Evolutionary conservation across 306 rosid species (phyloP), one percentile per base, ranked within the genome.

Genomic region (Fagus crenata): DNA sequence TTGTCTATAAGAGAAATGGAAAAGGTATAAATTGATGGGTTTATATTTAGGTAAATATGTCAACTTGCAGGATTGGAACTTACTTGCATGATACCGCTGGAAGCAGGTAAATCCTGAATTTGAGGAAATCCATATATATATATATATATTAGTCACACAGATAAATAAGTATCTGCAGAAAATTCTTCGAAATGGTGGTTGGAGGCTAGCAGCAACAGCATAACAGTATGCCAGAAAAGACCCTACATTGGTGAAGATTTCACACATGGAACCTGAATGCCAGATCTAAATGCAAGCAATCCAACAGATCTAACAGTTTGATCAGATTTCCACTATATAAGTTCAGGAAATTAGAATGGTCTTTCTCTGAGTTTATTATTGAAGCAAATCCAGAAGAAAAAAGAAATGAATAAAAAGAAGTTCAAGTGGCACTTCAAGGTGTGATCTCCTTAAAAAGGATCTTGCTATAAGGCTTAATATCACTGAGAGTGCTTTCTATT

Each of bases 61-160:
- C 55, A 78, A 88, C 73, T 43, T n/a, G 13, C 60, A 69, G 82
- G 69, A 67, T 78, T 55, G 46, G 67, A 76, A 86, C 96, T 90
- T 79, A 90, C 91, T 89, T 95, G 98, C 98, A 95, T 95, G 14
- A 95, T 86, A 71, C 98, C 97, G 78, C 97, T 95, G 17, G 98
- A 95, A 80, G 84, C 96, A 7, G 98, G 98, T 81, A 95, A 86
- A 75, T 92, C 98, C 98, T 95, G 92, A 77, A 83, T 65, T 53
- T 7, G 49, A 39, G 39, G 78, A 81, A 65, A 75, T 11, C 54
- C 69, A 59, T 71, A 71, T 15, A 22, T 22, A 22, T 15, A 22
- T 22, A 22, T 22, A 22, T 22, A 53, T 46, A 43, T 83, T 69
- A 87, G 78, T 67, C 81, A 37, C 58, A 67, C 36, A 69, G 55